These are phyloP conservation scores for Corinectria fuckeliana DNA, from an alignment of 2,329 filamentous ascomycete species.

Conservation along the genomic window DNA sequence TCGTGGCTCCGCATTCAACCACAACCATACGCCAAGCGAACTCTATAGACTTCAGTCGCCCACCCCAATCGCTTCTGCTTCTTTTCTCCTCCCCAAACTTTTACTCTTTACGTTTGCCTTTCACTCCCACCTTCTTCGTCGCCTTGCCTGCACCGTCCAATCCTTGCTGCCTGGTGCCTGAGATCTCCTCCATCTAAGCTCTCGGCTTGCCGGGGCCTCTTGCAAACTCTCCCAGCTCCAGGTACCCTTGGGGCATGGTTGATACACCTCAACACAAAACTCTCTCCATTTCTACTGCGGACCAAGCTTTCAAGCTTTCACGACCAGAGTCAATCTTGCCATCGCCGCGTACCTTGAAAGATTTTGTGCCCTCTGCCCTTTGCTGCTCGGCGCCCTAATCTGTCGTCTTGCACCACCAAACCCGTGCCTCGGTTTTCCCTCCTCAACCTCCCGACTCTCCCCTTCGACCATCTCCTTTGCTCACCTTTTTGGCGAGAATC, in stretches of 20 bases:
- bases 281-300: conserved; percentile 8
- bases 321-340: conserved; percentile 2
- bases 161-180: conserved; percentile 20
- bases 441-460: neutral
- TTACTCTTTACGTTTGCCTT: neutral
- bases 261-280: conserved; percentile 7
- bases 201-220: conserved; percentile 6
- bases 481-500: neutral
- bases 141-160: conserved; percentile 2
- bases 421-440: neutral
- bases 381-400: neutral
- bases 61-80: conserved; percentile 2
- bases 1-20: conserved; percentile 14
- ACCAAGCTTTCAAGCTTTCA: neutral
- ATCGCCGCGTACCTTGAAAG: neutral
- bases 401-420: conserved; percentile 1
- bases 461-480: neutral
- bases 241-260: conserved; percentile 1
- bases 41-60: conserved; percentile 14
- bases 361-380: neutral
- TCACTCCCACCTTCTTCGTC: neutral
- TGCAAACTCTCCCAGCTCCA: conserved; percentile 6
- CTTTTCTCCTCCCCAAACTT: neutral
- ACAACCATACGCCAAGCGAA: conserved; percentile 14
- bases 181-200: conserved; percentile 1